Evolutionary conservation across 257 asterid species (phyloP).

Genomic region (Parsonsia alboflavescens): DNA sequence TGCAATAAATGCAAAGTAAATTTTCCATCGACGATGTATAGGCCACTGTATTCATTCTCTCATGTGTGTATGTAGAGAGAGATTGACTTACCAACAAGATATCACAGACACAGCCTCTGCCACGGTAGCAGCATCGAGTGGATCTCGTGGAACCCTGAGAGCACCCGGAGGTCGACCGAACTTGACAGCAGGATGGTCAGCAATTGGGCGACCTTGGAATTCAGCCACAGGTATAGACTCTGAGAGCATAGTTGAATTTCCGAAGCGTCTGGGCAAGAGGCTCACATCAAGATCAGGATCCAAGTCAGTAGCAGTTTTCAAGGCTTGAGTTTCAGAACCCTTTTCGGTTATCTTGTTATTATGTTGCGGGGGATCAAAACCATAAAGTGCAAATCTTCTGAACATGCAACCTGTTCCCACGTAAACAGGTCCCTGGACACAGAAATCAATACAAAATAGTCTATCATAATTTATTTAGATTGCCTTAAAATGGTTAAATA

Average conservation of each 20-base stretch:
- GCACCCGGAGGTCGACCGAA: constrained; percentile 40
- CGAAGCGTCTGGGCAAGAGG: constrained; percentile 37
- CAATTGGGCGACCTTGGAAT: constrained; percentile 43
- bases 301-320: constrained; percentile 27
- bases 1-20: neutral
- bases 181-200: constrained; percentile 53
- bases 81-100: constrained; percentile 33
- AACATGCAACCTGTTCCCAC: constrained; percentile 43
- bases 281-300: constrained; percentile 36
- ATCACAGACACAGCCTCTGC: constrained; percentile 43
- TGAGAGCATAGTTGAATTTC: constrained; percentile 33
- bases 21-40: neutral
- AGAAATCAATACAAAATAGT: too few species aligned
- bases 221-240: constrained; percentile 46
- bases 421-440: constrained; percentile 34
- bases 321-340: constrained; percentile 20
- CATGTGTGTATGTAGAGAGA: neutral
- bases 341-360: constrained; percentile 14
- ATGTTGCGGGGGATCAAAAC: constrained; percentile 31
- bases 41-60: too few species aligned
- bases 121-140: constrained; percentile 39
- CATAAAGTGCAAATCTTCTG: constrained; percentile 37
- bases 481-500: too few species aligned
- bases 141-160: constrained; percentile 31
- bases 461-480: too few species aligned